phyloP scores from a whole-genome alignment of 2,329 filamentous ascomycete species.

The Colletotrichum cordylinicola region DNA sequence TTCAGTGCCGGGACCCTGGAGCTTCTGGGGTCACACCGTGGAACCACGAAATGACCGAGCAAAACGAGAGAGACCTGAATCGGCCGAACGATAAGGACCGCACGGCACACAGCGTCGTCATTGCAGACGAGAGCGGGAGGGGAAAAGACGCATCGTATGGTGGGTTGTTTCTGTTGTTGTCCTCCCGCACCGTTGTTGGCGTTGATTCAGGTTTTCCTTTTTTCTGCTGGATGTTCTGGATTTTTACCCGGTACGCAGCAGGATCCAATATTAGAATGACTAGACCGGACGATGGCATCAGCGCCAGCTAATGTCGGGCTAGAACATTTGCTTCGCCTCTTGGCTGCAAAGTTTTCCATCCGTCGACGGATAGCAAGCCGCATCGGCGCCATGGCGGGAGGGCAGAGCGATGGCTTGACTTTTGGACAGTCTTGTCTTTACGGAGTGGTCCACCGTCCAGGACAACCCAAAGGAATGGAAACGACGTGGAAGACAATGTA shows the following conservation, averaged over 20 bases:
- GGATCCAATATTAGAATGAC: background rate
- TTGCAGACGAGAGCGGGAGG: background rate
- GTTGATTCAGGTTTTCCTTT: background rate
- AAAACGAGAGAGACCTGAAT: background rate
- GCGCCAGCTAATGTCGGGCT: background rate
- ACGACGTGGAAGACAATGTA: background rate
- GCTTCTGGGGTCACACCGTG: background rate
- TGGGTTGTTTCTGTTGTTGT: background rate
- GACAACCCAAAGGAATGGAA: background rate
- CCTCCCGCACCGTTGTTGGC: background rate
- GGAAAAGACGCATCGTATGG: background rate
- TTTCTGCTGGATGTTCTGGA: background rate
- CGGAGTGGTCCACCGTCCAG: background rate
- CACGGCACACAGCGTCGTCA: background rate
- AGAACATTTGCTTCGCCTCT: background rate
- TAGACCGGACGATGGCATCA: background rate
- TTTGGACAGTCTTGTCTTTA: background rate
- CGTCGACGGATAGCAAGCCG: conserved; percentile 4
- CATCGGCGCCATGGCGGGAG: conserved; percentile 14
- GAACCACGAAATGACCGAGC: conserved; percentile 14
- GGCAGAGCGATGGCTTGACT: background rate
- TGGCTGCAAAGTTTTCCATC: background rate
- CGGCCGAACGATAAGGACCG: conserved; percentile 1
- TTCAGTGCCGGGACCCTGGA: background rate
- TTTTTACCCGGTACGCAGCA: background rate